These are phyloP conservation scores for Platanthera guangdongensis DNA, from an alignment of 106 monocot species.

Conservation along the genomic window DNA sequence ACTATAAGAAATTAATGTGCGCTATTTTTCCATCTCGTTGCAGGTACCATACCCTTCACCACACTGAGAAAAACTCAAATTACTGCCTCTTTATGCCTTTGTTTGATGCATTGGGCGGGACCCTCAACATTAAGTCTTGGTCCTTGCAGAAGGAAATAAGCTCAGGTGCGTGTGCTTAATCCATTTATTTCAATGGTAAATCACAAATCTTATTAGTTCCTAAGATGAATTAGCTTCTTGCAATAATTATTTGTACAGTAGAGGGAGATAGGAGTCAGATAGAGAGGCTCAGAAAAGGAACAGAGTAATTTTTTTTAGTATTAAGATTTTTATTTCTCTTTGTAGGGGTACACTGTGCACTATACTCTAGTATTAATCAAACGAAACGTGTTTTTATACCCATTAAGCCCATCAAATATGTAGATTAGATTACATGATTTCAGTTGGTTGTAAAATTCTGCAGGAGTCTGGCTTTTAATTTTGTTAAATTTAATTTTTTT, in stretches of 20 bases:
- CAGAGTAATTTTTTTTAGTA: too few relatives aligned
- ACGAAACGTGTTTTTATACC: too few relatives aligned
- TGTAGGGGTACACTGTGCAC: too few relatives aligned
- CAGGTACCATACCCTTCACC: constrained; percentile 87
- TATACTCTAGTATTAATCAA: too few relatives aligned
- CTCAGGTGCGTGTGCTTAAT: constrained; percentile 25
- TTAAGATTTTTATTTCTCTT: too few relatives aligned
- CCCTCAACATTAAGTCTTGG: constrained; percentile 73
- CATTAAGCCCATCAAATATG: too few relatives aligned
- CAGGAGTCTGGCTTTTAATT: too few relatives aligned
- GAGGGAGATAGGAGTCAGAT: too few relatives aligned
- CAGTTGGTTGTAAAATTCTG: too few relatives aligned
- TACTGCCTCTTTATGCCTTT: constrained; percentile 98
- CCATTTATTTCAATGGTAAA: neutral
- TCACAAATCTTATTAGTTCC: neutral
- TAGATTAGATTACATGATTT: too few relatives aligned
- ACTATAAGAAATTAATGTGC: neutral
- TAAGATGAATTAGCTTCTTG: neutral
- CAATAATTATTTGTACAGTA: neutral
- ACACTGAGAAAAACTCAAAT: constrained; percentile 65
- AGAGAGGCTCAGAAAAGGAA: too few relatives aligned
- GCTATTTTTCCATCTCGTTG: constrained; percentile 3
- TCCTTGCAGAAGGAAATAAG: constrained; percentile 51
- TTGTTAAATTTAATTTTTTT: too few relatives aligned
- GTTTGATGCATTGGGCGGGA: constrained; percentile 68